These are phyloP conservation scores for Phytophthora hybrid DNA, from an alignment of 352 stramenopile genomes.

Conservation along the genomic window DNA sequence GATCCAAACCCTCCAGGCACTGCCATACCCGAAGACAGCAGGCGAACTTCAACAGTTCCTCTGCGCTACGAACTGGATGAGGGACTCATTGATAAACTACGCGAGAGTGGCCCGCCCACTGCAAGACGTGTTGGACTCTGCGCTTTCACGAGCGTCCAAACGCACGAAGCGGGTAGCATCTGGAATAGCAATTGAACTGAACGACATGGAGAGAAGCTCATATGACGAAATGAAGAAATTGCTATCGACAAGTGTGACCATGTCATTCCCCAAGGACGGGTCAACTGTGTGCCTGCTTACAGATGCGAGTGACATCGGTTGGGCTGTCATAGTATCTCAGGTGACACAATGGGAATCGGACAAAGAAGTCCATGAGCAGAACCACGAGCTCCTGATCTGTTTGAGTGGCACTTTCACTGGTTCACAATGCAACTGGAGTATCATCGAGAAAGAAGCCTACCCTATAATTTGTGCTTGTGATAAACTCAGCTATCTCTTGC, in stretches of 20 bases:
- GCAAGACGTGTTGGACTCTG: not conserved
- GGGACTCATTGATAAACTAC: not conserved
- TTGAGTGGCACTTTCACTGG: slow-evolving; percentile 9
- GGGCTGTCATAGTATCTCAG: slow-evolving; percentile 1
- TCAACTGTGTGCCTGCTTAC: slow-evolving; percentile 1
- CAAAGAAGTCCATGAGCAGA: not conserved
- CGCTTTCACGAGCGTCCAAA: not conserved
- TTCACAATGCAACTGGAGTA: not conserved
- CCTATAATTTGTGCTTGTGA: slow-evolving; percentile 5
- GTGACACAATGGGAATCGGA: not conserved
- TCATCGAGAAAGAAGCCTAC: slow-evolving; percentile 10
- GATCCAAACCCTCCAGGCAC: not conserved
- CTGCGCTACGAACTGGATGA: slow-evolving; percentile 7
- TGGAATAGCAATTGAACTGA: slow-evolving; percentile 2
- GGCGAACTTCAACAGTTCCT: slow-evolving; percentile 11
- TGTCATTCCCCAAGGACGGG: not conserved
- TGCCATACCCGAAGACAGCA: slow-evolving; percentile 1
- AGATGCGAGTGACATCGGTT: slow-evolving; percentile 3
- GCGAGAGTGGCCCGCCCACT: not conserved
- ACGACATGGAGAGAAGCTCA: not conserved
- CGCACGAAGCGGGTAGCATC: slow-evolving; percentile 2
- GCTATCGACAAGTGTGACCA: not conserved
- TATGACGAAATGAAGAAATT: slow-evolving; percentile 2
- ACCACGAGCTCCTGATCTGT: slow-evolving; percentile 1
- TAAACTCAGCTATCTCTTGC: slow-evolving; percentile 7